Conservation (phyloP, 1,284 basidiomycete genomes). For the Hypsizygus ulmarius region DNA sequence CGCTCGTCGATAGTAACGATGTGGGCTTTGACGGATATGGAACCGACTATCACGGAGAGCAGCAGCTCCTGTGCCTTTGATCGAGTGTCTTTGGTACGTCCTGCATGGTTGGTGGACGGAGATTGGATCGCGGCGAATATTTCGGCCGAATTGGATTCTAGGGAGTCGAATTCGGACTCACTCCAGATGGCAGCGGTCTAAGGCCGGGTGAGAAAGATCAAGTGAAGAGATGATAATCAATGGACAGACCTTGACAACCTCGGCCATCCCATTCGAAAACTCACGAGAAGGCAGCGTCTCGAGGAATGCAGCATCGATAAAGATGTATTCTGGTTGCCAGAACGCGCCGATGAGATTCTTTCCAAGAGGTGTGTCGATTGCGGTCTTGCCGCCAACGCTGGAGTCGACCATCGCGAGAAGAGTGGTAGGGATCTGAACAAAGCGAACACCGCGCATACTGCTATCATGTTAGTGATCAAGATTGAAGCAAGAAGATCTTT, state of each 20-base stretch:
- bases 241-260: conserved; percentile 85
- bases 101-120: conserved; percentile 58
- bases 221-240: conserved; percentile 1
- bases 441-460: conserved; percentile 65
- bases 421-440: conserved; percentile 96
- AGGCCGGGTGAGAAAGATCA: conserved; percentile 3
- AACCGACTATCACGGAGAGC: conserved; percentile 82
- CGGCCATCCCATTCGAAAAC: conserved; percentile 98
- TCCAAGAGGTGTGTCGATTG: conserved; percentile 90
- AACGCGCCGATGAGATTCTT: conserved; percentile 99
- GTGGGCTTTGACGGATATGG: conserved; percentile 89
- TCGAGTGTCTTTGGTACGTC: conserved; percentile 66
- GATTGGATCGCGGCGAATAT: conserved; percentile 83
- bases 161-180: conserved; percentile 79
- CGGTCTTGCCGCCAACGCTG: conserved; percentile 96
- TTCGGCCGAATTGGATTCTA: conserved; percentile 82
- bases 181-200: conserved; percentile 97
- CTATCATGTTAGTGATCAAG: conserved; percentile 3
- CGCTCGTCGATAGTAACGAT: conserved; percentile 95
- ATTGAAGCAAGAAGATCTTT: conserved; percentile 3
- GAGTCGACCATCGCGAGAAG: conserved; percentile 99
- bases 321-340: conserved; percentile 97
- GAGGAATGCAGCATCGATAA: conserved; percentile 96
- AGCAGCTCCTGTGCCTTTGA: conserved; percentile 76
- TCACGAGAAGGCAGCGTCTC: conserved; percentile 91